A percentile compares a stretch with the other conserved stretches of the same genome.
phyloP scores from a whole-genome alignment of 768 basidiomycete species.

The Tylopilus subfusipes region DNA sequence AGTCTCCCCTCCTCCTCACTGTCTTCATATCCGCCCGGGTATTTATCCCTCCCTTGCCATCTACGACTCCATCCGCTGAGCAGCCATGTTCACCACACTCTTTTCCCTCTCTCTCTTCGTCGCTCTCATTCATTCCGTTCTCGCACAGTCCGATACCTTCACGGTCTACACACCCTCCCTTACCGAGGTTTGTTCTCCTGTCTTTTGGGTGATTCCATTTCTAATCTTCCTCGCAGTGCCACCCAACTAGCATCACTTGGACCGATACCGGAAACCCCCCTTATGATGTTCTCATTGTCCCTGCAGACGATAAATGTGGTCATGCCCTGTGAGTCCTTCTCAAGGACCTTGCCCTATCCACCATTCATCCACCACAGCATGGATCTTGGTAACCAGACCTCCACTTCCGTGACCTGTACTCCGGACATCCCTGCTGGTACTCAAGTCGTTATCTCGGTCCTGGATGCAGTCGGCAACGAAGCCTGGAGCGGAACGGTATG shows the following conservation, averaged over 20 bases:
- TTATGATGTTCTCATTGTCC: slow-evolving; percentile 58
- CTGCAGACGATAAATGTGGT: slow-evolving; percentile 54
- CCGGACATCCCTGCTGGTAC: slow-evolving; percentile 45
- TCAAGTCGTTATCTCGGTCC: slow-evolving; percentile 47
- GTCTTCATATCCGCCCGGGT: slow-evolving; percentile 17
- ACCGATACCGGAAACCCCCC: slow-evolving; percentile 36
- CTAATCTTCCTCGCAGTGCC: slow-evolving; percentile 44
- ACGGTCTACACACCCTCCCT: slow-evolving; percentile 49
- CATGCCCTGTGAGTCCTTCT: slow-evolving; percentile 48
- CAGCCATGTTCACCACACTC: slow-evolving; percentile 76
- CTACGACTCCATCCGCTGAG: slow-evolving; percentile 4
- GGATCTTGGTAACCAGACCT: slow-evolving; percentile 56
- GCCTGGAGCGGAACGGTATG: slow-evolving; percentile 65
- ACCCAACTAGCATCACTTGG: slow-evolving; percentile 51
- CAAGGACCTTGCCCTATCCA: neutral
- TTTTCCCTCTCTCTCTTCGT: slow-evolving; percentile 68
- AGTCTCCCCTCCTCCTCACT: neutral
- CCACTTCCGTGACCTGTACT: slow-evolving; percentile 39
- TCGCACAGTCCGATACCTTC: slow-evolving; percentile 44
- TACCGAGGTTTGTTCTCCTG: slow-evolving; percentile 45
- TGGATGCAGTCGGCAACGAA: slow-evolving; percentile 52
- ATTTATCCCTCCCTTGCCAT: slow-evolving; percentile 9
- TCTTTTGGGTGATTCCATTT: neutral
- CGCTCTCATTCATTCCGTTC: slow-evolving; percentile 46
- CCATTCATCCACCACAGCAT: slow-evolving; percentile 36